These are phyloP conservation scores for Curvularia verruculosa DNA, from an alignment of 2,329 filamentous ascomycete genomes.

Conservation along the genomic window DNA sequence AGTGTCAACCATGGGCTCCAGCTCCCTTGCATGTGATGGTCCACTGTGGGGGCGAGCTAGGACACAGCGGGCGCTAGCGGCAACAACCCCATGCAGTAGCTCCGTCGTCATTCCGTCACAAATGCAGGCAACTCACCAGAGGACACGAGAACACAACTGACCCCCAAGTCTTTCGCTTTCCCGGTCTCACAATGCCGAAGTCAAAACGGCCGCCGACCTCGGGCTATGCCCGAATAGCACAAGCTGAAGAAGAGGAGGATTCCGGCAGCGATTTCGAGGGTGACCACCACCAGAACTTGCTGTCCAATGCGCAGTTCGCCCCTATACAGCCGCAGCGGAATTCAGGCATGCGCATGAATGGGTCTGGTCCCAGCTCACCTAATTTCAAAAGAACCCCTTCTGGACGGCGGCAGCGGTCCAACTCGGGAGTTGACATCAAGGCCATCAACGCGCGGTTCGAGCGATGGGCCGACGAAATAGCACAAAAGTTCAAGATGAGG, in stretches of 20 bases:
- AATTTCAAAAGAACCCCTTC: slow-evolving; percentile 31
- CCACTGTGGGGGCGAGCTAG: slow-evolving; percentile 9
- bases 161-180: slow-evolving; percentile 7
- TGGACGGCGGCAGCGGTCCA: slow-evolving; percentile 66
- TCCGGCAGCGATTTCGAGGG: slow-evolving; percentile 50
- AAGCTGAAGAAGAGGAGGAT: slow-evolving; percentile 58
- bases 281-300: slow-evolving; percentile 43
- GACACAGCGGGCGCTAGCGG: slow-evolving; percentile 19
- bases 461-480: slow-evolving; percentile 97
- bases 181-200: slow-evolving; percentile 36
- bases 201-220: slow-evolving; percentile 52
- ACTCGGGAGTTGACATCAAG: slow-evolving; percentile 94
- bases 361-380: slow-evolving; percentile 42
- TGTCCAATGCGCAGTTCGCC: slow-evolving; percentile 52
- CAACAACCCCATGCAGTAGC: slow-evolving; percentile 26
- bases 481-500: slow-evolving; percentile 90
- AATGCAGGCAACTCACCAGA: slow-evolving; percentile 20
- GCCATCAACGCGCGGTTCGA: slow-evolving; percentile 96
- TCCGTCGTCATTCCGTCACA: slow-evolving; percentile 35
- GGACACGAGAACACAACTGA: slow-evolving; percentile 17
- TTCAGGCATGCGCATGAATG: slow-evolving; percentile 52
- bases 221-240: slow-evolving; percentile 60
- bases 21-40: slow-evolving; percentile 15
- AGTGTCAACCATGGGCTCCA: slow-evolving; percentile 9
- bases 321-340: slow-evolving; percentile 55